Evolutionary conservation across 148 eudicot species (phyloP).

Genomic region (Chenopodium album): DNA sequence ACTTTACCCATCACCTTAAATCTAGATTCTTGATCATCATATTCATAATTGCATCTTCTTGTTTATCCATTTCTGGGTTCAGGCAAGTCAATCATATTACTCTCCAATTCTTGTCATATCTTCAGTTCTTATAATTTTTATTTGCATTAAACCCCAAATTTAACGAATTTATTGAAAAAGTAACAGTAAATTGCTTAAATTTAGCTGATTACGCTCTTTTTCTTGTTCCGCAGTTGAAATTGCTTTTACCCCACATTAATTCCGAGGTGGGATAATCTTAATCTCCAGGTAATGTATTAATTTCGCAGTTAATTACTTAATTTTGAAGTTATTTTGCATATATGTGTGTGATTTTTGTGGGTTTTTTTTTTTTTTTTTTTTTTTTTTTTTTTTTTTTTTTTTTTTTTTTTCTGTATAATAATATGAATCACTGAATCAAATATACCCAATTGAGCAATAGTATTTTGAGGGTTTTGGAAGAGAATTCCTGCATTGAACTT

Average conservation of each 20-base stretch:
- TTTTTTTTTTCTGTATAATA: not conserved
- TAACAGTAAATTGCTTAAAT: not conserved
- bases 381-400: not conserved
- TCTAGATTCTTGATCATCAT: not conserved
- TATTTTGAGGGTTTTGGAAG: not conserved
- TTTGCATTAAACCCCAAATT: constrained; percentile 6
- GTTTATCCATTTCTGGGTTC: not conserved
- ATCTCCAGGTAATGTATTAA: not conserved
- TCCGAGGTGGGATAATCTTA: not conserved
- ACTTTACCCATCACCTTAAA: not conserved
- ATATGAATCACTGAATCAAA: not conserved
- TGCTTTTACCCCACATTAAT: not conserved
- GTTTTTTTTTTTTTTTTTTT: not conserved
- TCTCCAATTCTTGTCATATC: not conserved
- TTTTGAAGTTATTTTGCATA: not conserved
- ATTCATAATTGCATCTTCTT: not conserved
- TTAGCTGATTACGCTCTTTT: not conserved
- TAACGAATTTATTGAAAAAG: constrained; percentile 3
- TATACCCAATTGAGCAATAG: not conserved
- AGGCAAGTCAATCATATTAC: constrained; percentile 16
- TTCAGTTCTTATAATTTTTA: not conserved
- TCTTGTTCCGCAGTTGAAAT: not conserved
- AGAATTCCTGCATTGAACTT: not conserved
- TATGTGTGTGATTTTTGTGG: not conserved
- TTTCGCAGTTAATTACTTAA: not conserved